Conservation (phyloP, 129 eudicot species). For the Gnaphalium uliginosum region DNA sequence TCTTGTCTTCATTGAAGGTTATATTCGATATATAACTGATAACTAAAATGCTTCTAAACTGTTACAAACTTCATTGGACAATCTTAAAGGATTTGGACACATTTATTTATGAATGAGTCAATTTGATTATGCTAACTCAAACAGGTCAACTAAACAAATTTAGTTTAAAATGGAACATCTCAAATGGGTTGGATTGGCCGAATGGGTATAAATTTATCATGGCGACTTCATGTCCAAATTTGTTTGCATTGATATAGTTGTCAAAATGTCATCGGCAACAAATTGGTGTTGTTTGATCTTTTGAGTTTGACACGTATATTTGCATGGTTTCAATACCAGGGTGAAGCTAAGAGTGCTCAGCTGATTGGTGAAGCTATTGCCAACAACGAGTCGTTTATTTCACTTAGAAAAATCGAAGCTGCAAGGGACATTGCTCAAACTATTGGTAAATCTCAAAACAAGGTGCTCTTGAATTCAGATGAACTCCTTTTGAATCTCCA, state of each 20-base stretch:
- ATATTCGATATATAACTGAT: too few species aligned
- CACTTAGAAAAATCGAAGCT: conserved; percentile 36
- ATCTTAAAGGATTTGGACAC: background rate
- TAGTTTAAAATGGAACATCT: background rate
- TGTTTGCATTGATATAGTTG: background rate
- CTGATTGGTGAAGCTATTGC: conserved; percentile 37
- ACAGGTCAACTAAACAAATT: too few species aligned
- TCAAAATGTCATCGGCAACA: background rate
- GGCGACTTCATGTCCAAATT: background rate
- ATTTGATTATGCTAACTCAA: too few species aligned
- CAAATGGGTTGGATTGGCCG: background rate
- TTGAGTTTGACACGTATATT: background rate
- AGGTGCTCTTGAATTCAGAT: conserved; percentile 21
- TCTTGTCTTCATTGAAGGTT: background rate
- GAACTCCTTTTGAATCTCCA: conserved; percentile 29
- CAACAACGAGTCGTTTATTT: conserved; percentile 28
- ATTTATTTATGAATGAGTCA: background rate
- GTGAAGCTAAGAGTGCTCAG: conserved; percentile 36
- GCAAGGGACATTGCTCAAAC: conserved; percentile 36
- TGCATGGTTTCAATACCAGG: conserved; percentile 20
- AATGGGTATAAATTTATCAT: too few species aligned
- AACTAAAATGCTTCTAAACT: background rate
- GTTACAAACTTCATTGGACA: background rate
- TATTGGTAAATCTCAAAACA: conserved; percentile 28
- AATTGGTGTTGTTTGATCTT: background rate